phyloP scores from a whole-genome alignment of 192 early-diverging fungal genomes.

The Dimargaris xerosporica region DNA sequence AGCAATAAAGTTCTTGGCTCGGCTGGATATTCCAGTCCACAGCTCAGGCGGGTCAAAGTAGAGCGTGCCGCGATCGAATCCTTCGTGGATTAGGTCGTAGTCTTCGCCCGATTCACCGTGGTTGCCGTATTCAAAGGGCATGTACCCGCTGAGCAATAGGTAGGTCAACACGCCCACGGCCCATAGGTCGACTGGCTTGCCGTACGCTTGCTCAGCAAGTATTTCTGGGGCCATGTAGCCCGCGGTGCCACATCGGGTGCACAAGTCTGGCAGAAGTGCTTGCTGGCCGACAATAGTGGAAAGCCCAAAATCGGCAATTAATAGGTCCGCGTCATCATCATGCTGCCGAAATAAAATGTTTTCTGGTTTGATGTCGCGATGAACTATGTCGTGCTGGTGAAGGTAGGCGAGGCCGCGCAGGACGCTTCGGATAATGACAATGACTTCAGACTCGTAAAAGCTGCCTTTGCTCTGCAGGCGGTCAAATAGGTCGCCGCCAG shows the following conservation, averaged over 20 bases:
- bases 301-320: constrained; percentile 77
- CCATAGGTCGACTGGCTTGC: constrained; percentile 73
- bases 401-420: constrained; percentile 66
- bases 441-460: constrained; percentile 70
- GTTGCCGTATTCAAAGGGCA: constrained; percentile 46
- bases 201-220: constrained; percentile 33
- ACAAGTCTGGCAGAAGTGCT: constrained; percentile 38
- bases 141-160: constrained; percentile 54
- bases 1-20: constrained; percentile 55
- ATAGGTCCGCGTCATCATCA: constrained; percentile 38
- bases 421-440: constrained; percentile 58
- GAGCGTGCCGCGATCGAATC: constrained; percentile 20
- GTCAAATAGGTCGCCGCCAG: constrained; percentile 90
- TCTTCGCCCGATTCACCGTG: constrained; percentile 40
- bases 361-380: constrained; percentile 64
- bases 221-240: constrained; percentile 63
- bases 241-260: constrained; percentile 60
- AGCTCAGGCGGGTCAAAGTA: constrained; percentile 41
- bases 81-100: constrained; percentile 13
- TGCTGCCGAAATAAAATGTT: constrained; percentile 55
- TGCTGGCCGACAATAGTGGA: constrained; percentile 20
- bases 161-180: constrained; percentile 62
- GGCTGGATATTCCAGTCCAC: constrained; percentile 41
- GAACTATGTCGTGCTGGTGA: constrained; percentile 76
- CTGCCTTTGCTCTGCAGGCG: constrained; percentile 51